Evolutionary conservation across 2,329 filamentous ascomycete species (phyloP), one percentile per base, ranked within the genome.

Genomic region (Microsporum ferrugineum): DNA sequence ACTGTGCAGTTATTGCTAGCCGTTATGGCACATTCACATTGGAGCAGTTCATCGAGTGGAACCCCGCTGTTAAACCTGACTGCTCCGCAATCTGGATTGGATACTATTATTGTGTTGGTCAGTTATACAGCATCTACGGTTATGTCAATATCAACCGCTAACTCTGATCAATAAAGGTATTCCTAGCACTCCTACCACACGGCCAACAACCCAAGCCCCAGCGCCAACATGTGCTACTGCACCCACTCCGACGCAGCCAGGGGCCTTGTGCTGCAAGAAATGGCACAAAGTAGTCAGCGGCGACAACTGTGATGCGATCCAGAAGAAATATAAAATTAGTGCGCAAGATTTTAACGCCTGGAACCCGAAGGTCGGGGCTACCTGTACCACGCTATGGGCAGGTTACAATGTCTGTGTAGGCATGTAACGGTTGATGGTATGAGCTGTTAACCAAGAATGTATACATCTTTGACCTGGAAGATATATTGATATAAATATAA

Each of bases 271-370:
- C 5, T 73, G 70, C 56, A 64, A 64, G 5, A 57, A 61, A 6
- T 72, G 64, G 36, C 66, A 72, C 56, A 34, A 63, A 3, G 69
- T 70, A 2, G 14, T 23, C 3, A 57, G 43, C 2, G 68, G 67
- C 4, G 66, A 71, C 17, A 65, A 55, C 3, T 71, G 68, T 47
- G 60, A 59, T 34, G 62, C 61, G 1, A 69, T 71, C 47, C 63
- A 65, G 55, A 49, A 65, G 51, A 57, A 60, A 6, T 65, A 67
- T 49, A 34, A 29, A 3, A 64, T 70, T 3, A 61, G 60, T 0
- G 39, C 59, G 8, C 27, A 41, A 0, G 10, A 68, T 1, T 69
- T 68, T 61, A 49, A 59, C 3, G 49, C 49, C 2, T 70, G 67
- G 67, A 69, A 68, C 64, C 64, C 66, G 31, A 41, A 58, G 17